Conservation (phyloP, 805 yeast species). For the Ogataea nonfermentans region DNA sequence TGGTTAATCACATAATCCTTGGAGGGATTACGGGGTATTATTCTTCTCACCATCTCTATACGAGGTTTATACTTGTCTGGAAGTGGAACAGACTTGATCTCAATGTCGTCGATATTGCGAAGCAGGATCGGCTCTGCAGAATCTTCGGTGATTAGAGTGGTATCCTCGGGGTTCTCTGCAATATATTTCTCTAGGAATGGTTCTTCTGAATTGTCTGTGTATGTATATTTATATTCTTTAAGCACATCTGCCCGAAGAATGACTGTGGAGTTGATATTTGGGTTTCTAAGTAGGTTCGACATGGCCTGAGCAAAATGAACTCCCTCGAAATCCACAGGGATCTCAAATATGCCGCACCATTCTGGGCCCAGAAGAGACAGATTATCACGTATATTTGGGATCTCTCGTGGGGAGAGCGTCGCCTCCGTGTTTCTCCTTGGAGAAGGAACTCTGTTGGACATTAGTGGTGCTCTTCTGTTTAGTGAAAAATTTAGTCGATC, state of each 20-base stretch:
- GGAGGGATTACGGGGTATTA: slow-evolving; percentile 88
- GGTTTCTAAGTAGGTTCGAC: slow-evolving; percentile 75
- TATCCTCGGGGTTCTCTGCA: slow-evolving; percentile 35
- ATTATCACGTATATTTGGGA: slow-evolving; percentile 39
- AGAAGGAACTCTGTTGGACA: slow-evolving; percentile 5
- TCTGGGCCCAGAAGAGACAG: slow-evolving; percentile 51
- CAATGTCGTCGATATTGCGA: slow-evolving; percentile 40
- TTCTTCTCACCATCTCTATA: slow-evolving; percentile 67
- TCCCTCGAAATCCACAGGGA: slow-evolving; percentile 46
- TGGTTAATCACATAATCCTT: slow-evolving; percentile 83
- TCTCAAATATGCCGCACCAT: slow-evolving; percentile 62
- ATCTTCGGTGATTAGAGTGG: slow-evolving; percentile 23
- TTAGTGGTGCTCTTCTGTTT: not conserved
- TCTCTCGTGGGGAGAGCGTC: slow-evolving; percentile 29
- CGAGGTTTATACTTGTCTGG: slow-evolving; percentile 34
- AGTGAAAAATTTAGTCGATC: slow-evolving; percentile 11
- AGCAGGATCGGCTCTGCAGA: slow-evolving; percentile 24
- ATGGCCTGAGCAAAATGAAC: slow-evolving; percentile 72
- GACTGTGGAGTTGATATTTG: slow-evolving; percentile 89
- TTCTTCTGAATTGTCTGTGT: slow-evolving; percentile 31
- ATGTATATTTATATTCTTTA: slow-evolving; percentile 45
- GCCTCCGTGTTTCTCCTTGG: slow-evolving; percentile 20
- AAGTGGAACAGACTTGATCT: slow-evolving; percentile 37
- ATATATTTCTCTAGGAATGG: slow-evolving; percentile 26
- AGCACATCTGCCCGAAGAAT: slow-evolving; percentile 84